Base-by-base conservation (phyloP, 2,329 filamentous ascomycete species). In the Cordyceps militaris region DNA sequence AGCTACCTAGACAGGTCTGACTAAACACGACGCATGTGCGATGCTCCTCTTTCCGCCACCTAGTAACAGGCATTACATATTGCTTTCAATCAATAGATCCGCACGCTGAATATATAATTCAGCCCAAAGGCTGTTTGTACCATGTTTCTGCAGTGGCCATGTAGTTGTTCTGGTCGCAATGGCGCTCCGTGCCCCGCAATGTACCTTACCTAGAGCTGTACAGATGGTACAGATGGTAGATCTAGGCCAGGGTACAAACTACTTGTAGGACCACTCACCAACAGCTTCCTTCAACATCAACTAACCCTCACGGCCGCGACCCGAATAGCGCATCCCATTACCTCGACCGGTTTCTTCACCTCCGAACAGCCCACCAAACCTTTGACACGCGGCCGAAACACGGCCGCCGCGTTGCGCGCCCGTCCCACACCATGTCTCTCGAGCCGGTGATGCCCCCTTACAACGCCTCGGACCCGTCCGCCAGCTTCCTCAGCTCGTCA, bases 401-500 rank as follows among this genome's bases (percentile, higher is more conserved):
- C 28, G 30, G n/a, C 46, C 4, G 26, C 9, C 21, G 30, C 21
- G 48, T 14, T 34, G 21, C 23, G 32, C 21, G 21, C 48, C 13
- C 21, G 21, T 6, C 32, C 9, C 48, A 54, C 5, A 64, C 47
- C 58, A 91, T 91, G 88, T 89, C 88, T 55, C 88, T 90, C 75
- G 87, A 91, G 63, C 74, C 83, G 46, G 80, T 86, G 47, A 77
- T 85, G 66, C 85, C 86, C 2, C 83, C 85, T 14, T 87, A 83
- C 76, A 88, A 86, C 72, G 78, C 85, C 64, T 81, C 81, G 63
- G 91, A 96, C 73, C 88, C 89, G 38, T 79, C 79, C 60, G 87
- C 88, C 59, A 84, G 85, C 60, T 89, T 92, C 74, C 80, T 97
- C 66, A 87, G 83, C 75, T 84, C 87, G 58, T 94, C 93, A 49